Evolutionary conservation across 2,329 filamentous ascomycete genomes (phyloP), one percentile per base, ranked within the genome.

Genomic region (Cladosporium sp.): DNA sequence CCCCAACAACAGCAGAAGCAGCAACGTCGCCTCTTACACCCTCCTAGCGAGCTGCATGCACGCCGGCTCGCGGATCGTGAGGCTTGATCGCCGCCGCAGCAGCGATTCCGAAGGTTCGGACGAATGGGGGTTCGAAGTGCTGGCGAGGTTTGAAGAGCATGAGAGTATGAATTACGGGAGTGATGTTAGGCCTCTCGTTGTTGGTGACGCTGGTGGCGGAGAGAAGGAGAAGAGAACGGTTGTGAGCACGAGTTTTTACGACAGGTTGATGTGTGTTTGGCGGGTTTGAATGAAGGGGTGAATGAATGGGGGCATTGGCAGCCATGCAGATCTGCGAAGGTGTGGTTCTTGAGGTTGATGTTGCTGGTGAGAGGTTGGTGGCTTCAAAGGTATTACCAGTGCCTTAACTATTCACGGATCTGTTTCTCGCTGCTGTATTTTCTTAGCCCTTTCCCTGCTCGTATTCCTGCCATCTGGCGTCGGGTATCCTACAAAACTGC

Each of bases 21-120:
- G 22, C 22, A 27, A 9, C 22, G 9, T 27, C n/a, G n/a, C 13
- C 11, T 39, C 48, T 11, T 53, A 53, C 8, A 67, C 76, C 39
- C 70, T 95, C n/a, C 73, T 96, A 36, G 91, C 85, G 13, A 95
- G 89, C 40, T 96, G 93, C 64, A 97, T 97, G 92, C 87, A 96
- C 72, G 89, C 87, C 2, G 93, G 93, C 1, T 78, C 82, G 8
- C 80, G 85, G 48, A 70, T 97, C n/a, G 64, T 85, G 2, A 68
- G 69, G 45, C 45, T 48, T 27, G 13, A 22, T 8, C 27, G 52
- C 61, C 84, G 3, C 63, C 54, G 32, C 60, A n/a, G n/a, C n/a
- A n/a, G n/a, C n/a, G n/a, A 61, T 29, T 54, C 44, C 24, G 22
- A 56, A 52, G 27, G 47, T 61, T 70, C 75, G 34, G 61, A 82